Evolutionary conservation across 495 filamentous ascomycete genomes (phyloP), one percentile per base, ranked within the genome.

Genomic region (Xylaria flabelliformis): DNA sequence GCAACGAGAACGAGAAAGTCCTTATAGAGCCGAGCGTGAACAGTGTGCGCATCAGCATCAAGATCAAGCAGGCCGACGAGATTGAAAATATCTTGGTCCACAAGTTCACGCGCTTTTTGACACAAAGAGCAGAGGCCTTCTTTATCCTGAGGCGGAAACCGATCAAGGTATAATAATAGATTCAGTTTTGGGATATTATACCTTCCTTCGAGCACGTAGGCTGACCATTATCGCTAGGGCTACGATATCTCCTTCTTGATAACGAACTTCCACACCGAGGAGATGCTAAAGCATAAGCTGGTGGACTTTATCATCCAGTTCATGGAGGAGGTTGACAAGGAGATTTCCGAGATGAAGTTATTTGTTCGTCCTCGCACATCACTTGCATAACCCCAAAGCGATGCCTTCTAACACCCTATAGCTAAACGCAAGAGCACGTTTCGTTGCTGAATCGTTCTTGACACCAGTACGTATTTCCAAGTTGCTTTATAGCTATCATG

Each of bases 311-410:
- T 98, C 72, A 97, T 99, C 72, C 91, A 97, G 74, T 98, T 98
- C 80, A 98, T 98, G 95, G 95, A 98, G 83, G 97, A 99, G 78
- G 96, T 98, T 39, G 96, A 98, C 78, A 98, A 98, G 85, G 97
- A 99, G 82, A 98, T 98, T 65, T 98, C 95, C 1, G 97, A 98
- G 83, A 98, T 98, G 96, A 99, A 99, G 89, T 89, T 99, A 73
- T 99, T 98, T 82, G 95, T 98, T 89, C 64, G 93, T 87, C 69
- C 21, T 13, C 50, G 74, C 46, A n/a, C 3, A 9, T 32, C 53
- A n/a, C 42, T 26, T n/a, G 3, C 15, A 34, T 65, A 44, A 10
- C 62, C 17, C 32, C 12, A 12, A 42, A 65, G 26, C 48, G 26
- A 13, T 9, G 42, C 51, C 26, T 80, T 53, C 79, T 80, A 69